A percentile compares a stretch with the other conserved stretches of the same genome.
Evolutionary conservation across 2,329 filamentous ascomycete species (phyloP).

Genomic region (Colletotrichum sp.): DNA sequence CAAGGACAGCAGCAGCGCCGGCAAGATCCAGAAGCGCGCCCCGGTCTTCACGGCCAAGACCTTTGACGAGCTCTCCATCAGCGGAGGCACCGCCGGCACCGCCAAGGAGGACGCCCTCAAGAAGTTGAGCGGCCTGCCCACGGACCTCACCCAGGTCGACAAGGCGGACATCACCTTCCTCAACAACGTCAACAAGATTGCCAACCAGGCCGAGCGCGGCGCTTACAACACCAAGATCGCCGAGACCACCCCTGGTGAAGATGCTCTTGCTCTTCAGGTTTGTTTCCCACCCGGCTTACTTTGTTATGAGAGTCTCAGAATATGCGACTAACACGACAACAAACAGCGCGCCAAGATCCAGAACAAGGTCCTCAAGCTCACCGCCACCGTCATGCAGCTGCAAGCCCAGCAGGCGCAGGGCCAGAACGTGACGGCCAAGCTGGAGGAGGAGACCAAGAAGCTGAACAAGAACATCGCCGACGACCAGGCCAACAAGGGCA

Average conservation of each 20-base stretch:
- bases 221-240: constrained; percentile 59
- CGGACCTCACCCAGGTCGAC: constrained; percentile 49
- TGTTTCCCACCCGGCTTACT: background rate
- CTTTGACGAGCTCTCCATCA: constrained; percentile 53
- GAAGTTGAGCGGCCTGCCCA: constrained; percentile 39
- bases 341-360: constrained; percentile 58
- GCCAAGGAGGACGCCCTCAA: constrained; percentile 47
- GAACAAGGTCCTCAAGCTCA: constrained; percentile 66
- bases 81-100: constrained; percentile 48
- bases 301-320: background rate
- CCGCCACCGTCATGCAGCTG: constrained; percentile 54
- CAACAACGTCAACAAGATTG: constrained; percentile 54
- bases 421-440: constrained; percentile 45
- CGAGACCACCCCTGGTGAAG: constrained; percentile 48
- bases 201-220: constrained; percentile 56
- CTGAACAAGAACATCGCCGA: constrained; percentile 56
- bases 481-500: constrained; percentile 52
- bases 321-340: background rate
- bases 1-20: constrained; percentile 15
- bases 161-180: constrained; percentile 53
- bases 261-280: constrained; percentile 52
- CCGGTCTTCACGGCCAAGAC: constrained; percentile 36
- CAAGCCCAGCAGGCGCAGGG: constrained; percentile 57
- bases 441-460: constrained; percentile 54
- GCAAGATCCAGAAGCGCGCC: constrained; percentile 24